Base-by-base conservation (phyloP, 306 rosid genomes). In the Biancaea sappan region DNA sequence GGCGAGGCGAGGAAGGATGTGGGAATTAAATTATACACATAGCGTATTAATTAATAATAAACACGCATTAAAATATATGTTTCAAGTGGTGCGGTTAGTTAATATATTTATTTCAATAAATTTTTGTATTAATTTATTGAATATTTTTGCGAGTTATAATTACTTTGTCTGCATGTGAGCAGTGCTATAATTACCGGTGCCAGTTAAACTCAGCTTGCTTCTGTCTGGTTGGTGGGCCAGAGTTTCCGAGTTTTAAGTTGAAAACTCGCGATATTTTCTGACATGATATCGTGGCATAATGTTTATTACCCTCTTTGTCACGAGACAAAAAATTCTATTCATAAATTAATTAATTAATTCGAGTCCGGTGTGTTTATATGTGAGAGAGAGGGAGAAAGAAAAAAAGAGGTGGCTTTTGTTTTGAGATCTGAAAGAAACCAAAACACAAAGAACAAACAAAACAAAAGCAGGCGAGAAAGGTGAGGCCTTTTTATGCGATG, bases 361-460 rank as follows among this genome's bases (percentile, higher is more conserved):
- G 2, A 29, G 69, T 35, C n/a, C n/a, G n/a, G 57, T 32, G 51
- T 65, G 61, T 26, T n/a, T 5, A 8, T 56, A 44, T 47, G 13
- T 50, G 64, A 52, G 31, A 31, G 15, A 10, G 31, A 16, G 59
- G 16, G 59, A 4, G 7, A 8, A 3, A 15, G 14, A 12, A 3
- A 53, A 53, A 46, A 35, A 22, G 9, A n/a, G n/a, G n/a, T n/a
- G n/a, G 32, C 43, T 77, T 26, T 34, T n/a, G n/a, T 67, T 71
- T 63, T 71, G 71, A 85, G 84, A 79, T 83, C 85, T 81, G 82
- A 78, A 16, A 69, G 67, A 64, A 60, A 18, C 22, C 70, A 59
- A 71, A 58, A 75, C 65, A 65, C 44, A 72, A 59, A 76, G 54
- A 73, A 51, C 48, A 60, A 53, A 83, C 56, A 65, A 54, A 47